A percentile compares a stretch with the other conserved stretches of the same genome.
Evolutionary conservation across 2,329 filamentous ascomycete genomes (phyloP).

Genomic region (Exophiala xenobiotica): DNA sequence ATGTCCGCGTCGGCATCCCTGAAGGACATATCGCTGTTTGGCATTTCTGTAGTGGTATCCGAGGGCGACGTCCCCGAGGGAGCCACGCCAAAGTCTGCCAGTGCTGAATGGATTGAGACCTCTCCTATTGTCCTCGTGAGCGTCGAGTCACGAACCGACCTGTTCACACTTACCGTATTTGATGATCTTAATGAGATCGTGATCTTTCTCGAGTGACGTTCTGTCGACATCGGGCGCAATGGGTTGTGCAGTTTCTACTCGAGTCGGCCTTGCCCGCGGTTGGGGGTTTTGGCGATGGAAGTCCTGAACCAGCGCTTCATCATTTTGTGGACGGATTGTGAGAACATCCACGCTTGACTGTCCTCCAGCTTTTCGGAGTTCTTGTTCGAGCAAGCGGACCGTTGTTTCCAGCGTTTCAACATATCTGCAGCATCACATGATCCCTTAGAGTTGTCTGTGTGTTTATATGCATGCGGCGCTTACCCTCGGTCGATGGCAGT

Average conservation of each 20-base stretch:
- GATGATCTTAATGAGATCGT: slow-evolving; percentile 12
- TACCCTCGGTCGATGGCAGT: background rate
- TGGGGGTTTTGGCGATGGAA: background rate
- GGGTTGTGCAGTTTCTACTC: background rate
- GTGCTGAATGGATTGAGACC: slow-evolving; percentile 8
- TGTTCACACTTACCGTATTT: background rate
- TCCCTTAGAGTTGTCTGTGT: background rate
- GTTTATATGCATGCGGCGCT: background rate
- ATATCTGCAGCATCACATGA: background rate
- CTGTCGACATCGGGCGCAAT: background rate
- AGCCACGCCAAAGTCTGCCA: slow-evolving; percentile 4
- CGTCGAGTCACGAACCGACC: background rate
- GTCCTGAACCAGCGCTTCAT: slow-evolving; percentile 36
- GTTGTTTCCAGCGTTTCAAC: background rate
- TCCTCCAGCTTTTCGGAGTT: slow-evolving; percentile 34
- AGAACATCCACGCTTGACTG: slow-evolving; percentile 28
- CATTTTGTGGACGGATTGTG: slow-evolving; percentile 36
- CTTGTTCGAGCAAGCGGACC: slow-evolving; percentile 1
- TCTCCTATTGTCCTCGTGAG: slow-evolving; percentile 1
- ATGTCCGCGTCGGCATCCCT: slow-evolving; percentile 1
- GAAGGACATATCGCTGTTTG: background rate
- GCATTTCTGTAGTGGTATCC: background rate
- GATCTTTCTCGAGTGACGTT: slow-evolving; percentile 1
- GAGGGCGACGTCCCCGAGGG: slow-evolving; percentile 5
- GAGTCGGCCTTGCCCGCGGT: background rate